Percentiles rank a stretch among this genome's conserved stretches.
Conservation (phyloP, 208 protist genomes). For the Trypanosoma cruzi region DNA sequence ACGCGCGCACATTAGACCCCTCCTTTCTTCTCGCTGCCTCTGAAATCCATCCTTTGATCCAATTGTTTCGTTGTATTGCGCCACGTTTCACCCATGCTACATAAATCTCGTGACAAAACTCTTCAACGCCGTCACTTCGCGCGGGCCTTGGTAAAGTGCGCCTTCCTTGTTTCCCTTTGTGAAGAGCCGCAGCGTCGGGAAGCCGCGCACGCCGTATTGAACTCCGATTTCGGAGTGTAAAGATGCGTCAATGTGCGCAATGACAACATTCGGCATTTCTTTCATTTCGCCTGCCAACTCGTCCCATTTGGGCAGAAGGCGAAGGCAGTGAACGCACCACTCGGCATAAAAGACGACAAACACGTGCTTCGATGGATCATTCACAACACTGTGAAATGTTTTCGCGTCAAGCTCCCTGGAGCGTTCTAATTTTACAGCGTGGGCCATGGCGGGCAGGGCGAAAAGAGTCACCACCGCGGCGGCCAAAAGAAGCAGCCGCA, state of each 20-base stretch:
- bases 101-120: slow-evolving; percentile 58
- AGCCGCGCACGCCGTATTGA: slow-evolving; percentile 67
- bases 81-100: background rate
- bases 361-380: slow-evolving; percentile 89
- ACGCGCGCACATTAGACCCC: background rate
- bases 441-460: background rate
- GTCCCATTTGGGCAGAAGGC: slow-evolving; percentile 89
- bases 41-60: background rate
- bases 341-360: slow-evolving; percentile 97
- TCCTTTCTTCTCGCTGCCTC: background rate
- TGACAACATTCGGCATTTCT: slow-evolving; percentile 49
- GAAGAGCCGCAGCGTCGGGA: slow-evolving; percentile 90
- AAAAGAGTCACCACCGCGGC: background rate
- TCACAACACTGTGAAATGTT: slow-evolving; percentile 82
- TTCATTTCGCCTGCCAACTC: slow-evolving; percentile 57
- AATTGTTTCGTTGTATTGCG: background rate
- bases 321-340: slow-evolving; percentile 97
- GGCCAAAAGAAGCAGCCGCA: background rate
- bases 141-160: slow-evolving; percentile 60
- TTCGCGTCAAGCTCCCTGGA: slow-evolving; percentile 61
- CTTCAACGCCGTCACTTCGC: slow-evolving; percentile 45
- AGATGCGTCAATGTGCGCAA: slow-evolving; percentile 80
- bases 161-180: slow-evolving; percentile 79
- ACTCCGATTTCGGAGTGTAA: slow-evolving; percentile 47
- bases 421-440: background rate